A percentile compares a stretch with the other conserved stretches of the same genome.
These are phyloP conservation scores for Haberlea rhodopensis DNA, from an alignment of 257 asterid species.

Conservation along the genomic window DNA sequence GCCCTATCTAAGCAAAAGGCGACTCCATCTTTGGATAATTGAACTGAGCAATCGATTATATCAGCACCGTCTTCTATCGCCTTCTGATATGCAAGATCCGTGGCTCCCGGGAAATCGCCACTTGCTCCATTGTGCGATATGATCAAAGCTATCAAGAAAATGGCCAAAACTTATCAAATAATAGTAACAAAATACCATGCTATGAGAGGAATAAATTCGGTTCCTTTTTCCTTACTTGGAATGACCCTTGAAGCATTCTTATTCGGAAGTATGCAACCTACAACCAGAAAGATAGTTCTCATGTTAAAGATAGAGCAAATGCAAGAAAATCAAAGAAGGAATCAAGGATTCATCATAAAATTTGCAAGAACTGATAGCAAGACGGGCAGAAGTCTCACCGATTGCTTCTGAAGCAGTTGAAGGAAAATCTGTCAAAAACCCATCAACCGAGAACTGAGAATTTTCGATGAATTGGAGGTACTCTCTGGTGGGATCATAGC, in stretches of 20 bases:
- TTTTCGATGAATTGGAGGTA: constrained; percentile 61
- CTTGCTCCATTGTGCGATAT: constrained; percentile 91
- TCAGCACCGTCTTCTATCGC: constrained; percentile 87
- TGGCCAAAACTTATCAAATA: neutral
- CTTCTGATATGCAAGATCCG: constrained; percentile 84
- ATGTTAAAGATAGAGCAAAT: too few species aligned
- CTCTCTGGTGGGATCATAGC: constrained; percentile 81
- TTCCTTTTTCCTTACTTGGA: constrained; percentile 40
- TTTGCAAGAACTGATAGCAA: neutral
- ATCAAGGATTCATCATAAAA: too few species aligned
- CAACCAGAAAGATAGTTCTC: constrained; percentile 22
- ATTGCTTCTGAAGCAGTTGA: constrained; percentile 81
- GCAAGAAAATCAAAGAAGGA: too few species aligned
- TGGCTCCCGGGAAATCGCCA: constrained; percentile 79
- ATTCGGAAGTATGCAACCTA: constrained; percentile 67
- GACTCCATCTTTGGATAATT: constrained; percentile 78
- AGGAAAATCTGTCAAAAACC: constrained; percentile 75
- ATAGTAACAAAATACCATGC: neutral
- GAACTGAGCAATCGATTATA: constrained; percentile 86
- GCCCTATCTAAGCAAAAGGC: constrained; percentile 75
- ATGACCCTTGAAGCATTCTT: constrained; percentile 48
- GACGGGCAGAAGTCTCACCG: constrained; percentile 41
- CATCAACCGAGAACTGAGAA: constrained; percentile 76
- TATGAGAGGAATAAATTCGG: neutral
- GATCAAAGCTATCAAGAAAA: constrained; percentile 41